Percentiles rank a stretch among this genome's conserved stretches.
These are phyloP conservation scores for Trichoderma sp. DNA, from an alignment of 2,329 filamentous ascomycete genomes.

Conservation along the genomic window DNA sequence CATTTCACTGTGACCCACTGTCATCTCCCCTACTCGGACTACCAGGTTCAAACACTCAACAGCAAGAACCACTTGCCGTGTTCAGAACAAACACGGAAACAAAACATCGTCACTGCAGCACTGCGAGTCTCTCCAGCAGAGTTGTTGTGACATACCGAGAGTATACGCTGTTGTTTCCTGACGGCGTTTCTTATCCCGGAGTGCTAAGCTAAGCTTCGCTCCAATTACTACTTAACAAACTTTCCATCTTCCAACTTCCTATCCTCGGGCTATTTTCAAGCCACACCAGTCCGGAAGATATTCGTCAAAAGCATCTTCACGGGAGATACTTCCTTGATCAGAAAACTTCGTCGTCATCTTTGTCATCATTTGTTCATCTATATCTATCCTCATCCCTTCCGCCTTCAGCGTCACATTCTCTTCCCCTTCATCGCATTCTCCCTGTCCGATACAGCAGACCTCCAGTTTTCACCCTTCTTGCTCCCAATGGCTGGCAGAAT, in stretches of 20 bases:
- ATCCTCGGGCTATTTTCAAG: not conserved
- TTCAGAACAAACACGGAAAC: not conserved
- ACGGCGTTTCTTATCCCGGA: not conserved
- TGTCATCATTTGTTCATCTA: not conserved
- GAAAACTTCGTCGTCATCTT: not conserved
- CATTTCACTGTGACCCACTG: not conserved
- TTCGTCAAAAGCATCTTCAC: not conserved
- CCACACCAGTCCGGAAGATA: not conserved
- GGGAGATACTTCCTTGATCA: not conserved
- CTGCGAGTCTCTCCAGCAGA: not conserved
- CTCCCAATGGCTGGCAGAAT: not conserved
- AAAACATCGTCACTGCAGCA: not conserved
- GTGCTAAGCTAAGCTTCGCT: not conserved
- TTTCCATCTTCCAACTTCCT: not conserved
- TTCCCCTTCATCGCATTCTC: not conserved
- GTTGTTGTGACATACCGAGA: not conserved
- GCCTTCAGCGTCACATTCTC: not conserved
- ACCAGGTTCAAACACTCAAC: not conserved
- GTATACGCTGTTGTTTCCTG: not conserved
- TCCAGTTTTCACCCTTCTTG: not conserved
- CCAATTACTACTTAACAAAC: not conserved
- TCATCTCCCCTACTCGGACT: not conserved
- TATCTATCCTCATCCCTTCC: not conserved
- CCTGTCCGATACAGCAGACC: not conserved
- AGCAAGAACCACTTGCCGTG: not conserved